Evolutionary conservation across 371 early-diverging fungal species (phyloP).

Genomic region (Umbelopsis sp.): DNA sequence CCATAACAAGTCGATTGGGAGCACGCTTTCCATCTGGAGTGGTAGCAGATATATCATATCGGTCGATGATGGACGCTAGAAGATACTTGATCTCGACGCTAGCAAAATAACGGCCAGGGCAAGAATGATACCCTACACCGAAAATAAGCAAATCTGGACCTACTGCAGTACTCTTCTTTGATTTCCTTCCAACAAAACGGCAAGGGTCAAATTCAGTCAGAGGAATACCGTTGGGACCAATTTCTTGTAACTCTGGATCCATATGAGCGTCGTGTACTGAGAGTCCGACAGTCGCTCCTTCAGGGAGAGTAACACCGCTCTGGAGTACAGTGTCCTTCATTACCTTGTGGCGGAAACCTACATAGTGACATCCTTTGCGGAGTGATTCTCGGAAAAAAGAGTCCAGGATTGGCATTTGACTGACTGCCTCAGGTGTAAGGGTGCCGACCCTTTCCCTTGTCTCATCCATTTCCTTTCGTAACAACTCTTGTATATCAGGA

Average conservation of each 20-base stretch:
- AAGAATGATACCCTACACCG: constrained; percentile 49
- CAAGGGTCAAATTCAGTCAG: constrained; percentile 33
- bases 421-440: constrained; percentile 34
- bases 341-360: constrained; percentile 41
- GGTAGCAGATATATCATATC: constrained; percentile 25
- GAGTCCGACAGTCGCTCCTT: constrained; percentile 35
- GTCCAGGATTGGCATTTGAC: constrained; percentile 43
- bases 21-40: constrained; percentile 37
- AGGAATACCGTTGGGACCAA: constrained; percentile 16
- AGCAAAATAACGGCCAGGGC: constrained; percentile 60
- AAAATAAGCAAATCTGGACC: constrained; percentile 30
- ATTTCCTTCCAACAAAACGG: constrained; percentile 22
- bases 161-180: constrained; percentile 25
- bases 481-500: constrained; percentile 29
- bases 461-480: constrained; percentile 28
- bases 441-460: constrained; percentile 9
- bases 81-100: constrained; percentile 49
- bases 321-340: constrained; percentile 37
- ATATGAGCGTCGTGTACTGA: constrained; percentile 33
- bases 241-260: constrained; percentile 1
- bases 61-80: constrained; percentile 17
- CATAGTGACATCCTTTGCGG: constrained; percentile 34
- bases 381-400: constrained; percentile 56
- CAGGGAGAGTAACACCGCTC: constrained; percentile 46
- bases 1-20: constrained; percentile 28